Evolutionary conservation across 177 flowering plant genomes (phyloP), one percentile per base, ranked within the genome.

Genomic region (Vitis hybrid): DNA sequence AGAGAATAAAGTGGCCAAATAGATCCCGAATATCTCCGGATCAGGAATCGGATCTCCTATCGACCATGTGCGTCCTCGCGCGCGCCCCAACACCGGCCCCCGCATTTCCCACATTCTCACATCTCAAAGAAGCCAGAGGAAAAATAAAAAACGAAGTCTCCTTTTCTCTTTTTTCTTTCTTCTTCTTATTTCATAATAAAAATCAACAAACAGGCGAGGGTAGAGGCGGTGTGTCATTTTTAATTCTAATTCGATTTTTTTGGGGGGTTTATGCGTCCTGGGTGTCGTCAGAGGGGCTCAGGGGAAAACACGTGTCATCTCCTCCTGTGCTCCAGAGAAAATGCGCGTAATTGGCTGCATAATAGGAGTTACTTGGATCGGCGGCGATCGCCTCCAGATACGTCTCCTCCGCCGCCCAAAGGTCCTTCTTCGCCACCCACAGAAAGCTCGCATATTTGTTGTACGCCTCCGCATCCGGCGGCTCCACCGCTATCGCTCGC

Each of bases 251-350:
- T 49, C 2, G 16, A 1, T 32, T 11, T 58, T 16, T 61, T 56
- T 62, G 14, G 18, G 19, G 16, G 8, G 49, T 18, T 21, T 9
- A 50, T 15, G 56, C 12, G 27, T 62, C 65, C 18, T 62, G 65
- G 52, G 52, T 46, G 52, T 69, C 62, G 19, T 76, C 74, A n/a
- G 73, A 56, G 40, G 83, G 51, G 65, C 14, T 50, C 30, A 88
- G 85, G 52, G 94, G 97, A 70, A 52, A 93, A 76, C 97, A 95
- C 2, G 99, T 93, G 67, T 93, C 98, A 55, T 86, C 96, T 0
- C 86, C 98, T 2, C 98, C 98, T 0, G 97, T 95, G 80, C 79
- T 87, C 96, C 94, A 93, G 0, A 95, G 82, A 70, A 95, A 95
- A 79, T 91, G 84, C 6, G 99, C 98, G 60, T 95, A 95, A 56